Evolutionary conservation across 345 rosid genomes (phyloP), one percentile per base, ranked within the genome.

Genomic region (Lepidium sativum): DNA sequence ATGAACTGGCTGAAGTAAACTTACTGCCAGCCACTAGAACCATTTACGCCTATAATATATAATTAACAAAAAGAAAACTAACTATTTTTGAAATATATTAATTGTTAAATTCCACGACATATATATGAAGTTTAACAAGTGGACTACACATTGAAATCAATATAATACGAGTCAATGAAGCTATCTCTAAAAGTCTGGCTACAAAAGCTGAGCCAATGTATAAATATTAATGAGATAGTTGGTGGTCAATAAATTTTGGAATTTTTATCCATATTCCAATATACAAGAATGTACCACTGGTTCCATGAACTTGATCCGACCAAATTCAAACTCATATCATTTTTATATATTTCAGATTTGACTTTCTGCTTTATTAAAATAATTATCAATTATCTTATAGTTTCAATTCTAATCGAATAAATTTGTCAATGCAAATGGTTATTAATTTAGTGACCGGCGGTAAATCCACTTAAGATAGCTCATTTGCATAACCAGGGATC

Each of bases 301-400:
- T 44, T 70, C 17, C 57, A 54, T 62, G 44, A 25, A 70, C 74
- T 62, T 70, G 43, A 44, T 62, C 69, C 69, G 56, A 70, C 63
- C 63, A 70, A 54, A 54, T 70, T 70, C 63, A 70, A 62, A 62
- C 55, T 4, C n/a, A 39, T 27, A 9, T 12, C 42, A 33, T 25
- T 44, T 41, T 21, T 60, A 60, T 42, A 7, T 27, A 10, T 40
- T 32, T 40, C 50, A 42, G 2, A 8, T 60, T 51, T 60, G 73
- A 70, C 68, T 54, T 60, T 50, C 15, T n/a, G n/a, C n/a, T n/a
- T n/a, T n/a, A n/a, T n/a, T n/a, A n/a, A n/a, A n/a, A n/a, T n/a
- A n/a, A n/a, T n/a, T n/a, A n/a, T n/a, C n/a, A n/a, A n/a, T n/a
- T n/a, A n/a, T n/a, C n/a, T n/a, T n/a, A n/a, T n/a, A n/a, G n/a